Percentiles rank a stretch among this genome's conserved stretches.
phyloP scores from a whole-genome alignment of 1,284 basidiomycete species.

The Amylostereum areolatum region DNA sequence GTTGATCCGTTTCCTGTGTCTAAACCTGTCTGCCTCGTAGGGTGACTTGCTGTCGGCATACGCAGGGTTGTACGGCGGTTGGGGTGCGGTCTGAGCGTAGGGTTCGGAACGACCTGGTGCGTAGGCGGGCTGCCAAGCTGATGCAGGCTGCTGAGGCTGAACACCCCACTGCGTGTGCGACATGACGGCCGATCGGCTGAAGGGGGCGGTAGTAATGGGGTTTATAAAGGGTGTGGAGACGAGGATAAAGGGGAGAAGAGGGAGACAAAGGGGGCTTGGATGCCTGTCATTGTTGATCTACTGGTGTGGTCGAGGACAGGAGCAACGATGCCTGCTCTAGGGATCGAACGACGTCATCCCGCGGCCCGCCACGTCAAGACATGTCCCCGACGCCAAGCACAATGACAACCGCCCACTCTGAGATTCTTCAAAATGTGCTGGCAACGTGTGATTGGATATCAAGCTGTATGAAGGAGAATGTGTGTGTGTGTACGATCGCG shows the following conservation, averaged over 20 bases:
- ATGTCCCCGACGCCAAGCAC: too few species aligned
- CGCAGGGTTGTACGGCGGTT: conserved; percentile 1
- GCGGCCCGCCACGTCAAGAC: too few species aligned
- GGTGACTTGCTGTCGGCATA: conserved; percentile 44
- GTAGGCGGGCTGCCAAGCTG: background rate
- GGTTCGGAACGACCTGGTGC: conserved; percentile 20
- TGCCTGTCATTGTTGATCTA: background rate
- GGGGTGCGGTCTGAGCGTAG: conserved; percentile 9
- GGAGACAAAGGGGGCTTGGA: background rate
- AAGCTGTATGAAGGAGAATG: too few species aligned
- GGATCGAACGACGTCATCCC: too few species aligned
- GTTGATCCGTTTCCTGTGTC: conserved; percentile 63
- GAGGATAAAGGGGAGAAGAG: background rate
- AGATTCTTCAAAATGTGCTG: too few species aligned
- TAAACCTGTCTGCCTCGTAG: conserved; percentile 61
- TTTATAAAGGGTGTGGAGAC: background rate
- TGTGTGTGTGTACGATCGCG: too few species aligned
- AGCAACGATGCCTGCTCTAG: too few species aligned
- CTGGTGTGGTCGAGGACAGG: background rate
- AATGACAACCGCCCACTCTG: too few species aligned
- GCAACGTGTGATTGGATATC: too few species aligned
- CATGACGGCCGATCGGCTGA: conserved; percentile 9
- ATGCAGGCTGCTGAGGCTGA: conserved; percentile 13
- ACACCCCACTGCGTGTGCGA: conserved; percentile 19
- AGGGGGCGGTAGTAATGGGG: background rate